Evolutionary conservation across 305 asterid genomes (phyloP), one percentile per base, ranked within the genome.

Genomic region (Nicotiana rustica): DNA sequence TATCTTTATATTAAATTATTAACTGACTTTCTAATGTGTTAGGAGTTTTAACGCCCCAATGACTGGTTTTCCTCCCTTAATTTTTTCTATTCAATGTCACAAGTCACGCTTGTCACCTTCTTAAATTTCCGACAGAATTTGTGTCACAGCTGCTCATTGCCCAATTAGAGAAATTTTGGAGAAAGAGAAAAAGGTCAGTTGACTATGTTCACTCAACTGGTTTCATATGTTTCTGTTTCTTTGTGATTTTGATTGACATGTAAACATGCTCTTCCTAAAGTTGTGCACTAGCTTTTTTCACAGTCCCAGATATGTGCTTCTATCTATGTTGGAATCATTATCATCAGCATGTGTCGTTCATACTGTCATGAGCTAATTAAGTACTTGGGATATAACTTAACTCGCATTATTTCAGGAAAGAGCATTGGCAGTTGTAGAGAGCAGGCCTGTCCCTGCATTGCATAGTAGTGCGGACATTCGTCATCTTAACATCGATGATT

Each of bases 141-240:
- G 96, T 80, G 93, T 92, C 81, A 86, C 94, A 59, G 98, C 96
- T 84, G 94, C 96, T 15, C 93, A 89, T 80, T 82, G 92, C 77
- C 89, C 92, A 8, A 89, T 89, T 71, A 85, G 92, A 84, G 91
- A 88, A 82, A 81, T 89, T 83, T 75, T 89, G 78, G 89, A 86
- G 79, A 88, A 85, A 82, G 92, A 89, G 84, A 86, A 84, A 82
- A 84, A 88, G 92, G 91, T 89, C 60, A 65, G 84, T 84, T 62
- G n/a, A 83, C 80, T 77, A 56, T 81, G 71, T n/a, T 21, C 56
- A 21, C 29, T 62, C 67, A 12, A 35, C 59, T 57, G 10, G 52
- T 61, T 76, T 47, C 19, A 64, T 49, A 65, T 77, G 10, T 12
- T 59, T 64, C 62, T 67, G 68, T 52, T 25, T 70, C 61, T 35